Conservation (phyloP, 805 yeast species). For the Candida sakaeoensis region DNA sequence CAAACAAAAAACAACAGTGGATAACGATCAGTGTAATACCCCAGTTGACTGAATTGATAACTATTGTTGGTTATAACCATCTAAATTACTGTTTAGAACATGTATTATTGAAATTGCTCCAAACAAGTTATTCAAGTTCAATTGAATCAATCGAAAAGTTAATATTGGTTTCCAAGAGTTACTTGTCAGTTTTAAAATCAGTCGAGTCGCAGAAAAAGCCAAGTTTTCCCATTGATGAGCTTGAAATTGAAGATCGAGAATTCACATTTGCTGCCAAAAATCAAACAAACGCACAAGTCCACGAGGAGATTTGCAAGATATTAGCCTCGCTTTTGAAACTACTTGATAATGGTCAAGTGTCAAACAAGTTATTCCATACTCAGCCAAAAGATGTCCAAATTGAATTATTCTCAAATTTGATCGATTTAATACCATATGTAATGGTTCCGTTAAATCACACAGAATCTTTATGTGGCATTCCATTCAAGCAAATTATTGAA, state of each 20-base stretch:
- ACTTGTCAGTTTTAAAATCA: slow-evolving; percentile 67
- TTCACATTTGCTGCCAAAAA: slow-evolving; percentile 41
- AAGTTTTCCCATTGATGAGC: slow-evolving; percentile 59
- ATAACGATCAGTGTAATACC: slow-evolving; percentile 61
- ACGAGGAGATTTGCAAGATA: slow-evolving; percentile 66
- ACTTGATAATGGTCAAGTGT: slow-evolving; percentile 48
- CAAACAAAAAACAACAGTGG: slow-evolving; percentile 71
- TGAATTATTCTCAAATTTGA: slow-evolving; percentile 64
- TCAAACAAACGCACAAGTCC: slow-evolving; percentile 48
- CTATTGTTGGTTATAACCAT: slow-evolving; percentile 75
- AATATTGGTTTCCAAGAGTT: slow-evolving; percentile 66
- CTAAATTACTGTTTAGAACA: slow-evolving; percentile 78
- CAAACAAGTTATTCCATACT: slow-evolving; percentile 23
- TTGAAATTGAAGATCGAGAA: slow-evolving; percentile 16
- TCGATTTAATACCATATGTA: slow-evolving; percentile 72
- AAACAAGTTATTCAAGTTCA: slow-evolving; percentile 55
- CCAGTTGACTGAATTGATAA: slow-evolving; percentile 68
- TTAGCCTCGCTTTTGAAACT: slow-evolving; percentile 53
- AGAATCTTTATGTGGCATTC: slow-evolving; percentile 42
- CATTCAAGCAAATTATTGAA: slow-evolving; percentile 67
- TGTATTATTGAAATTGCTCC: slow-evolving; percentile 66
- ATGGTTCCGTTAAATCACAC: slow-evolving; percentile 28
- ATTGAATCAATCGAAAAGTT: no score
- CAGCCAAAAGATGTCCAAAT: slow-evolving; percentile 38
- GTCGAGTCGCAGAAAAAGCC: slow-evolving; percentile 56